Evolutionary conservation across 805 yeast genomes (phyloP).

Genomic region (Millerozyma miso): DNA sequence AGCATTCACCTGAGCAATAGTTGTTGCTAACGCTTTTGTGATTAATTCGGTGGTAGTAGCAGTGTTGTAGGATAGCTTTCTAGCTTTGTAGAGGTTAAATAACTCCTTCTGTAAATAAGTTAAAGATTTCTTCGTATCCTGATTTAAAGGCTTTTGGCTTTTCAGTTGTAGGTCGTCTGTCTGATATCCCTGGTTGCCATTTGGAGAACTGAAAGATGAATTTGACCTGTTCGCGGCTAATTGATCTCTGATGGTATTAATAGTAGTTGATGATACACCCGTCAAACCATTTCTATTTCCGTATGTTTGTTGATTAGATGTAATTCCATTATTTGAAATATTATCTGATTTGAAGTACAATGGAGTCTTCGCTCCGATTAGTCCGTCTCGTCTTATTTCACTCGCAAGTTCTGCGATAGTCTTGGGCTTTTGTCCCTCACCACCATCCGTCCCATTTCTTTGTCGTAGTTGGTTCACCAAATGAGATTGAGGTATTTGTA

Average conservation of each 20-base stretch:
- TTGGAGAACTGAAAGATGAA: constrained; percentile 13
- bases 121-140: constrained; percentile 68
- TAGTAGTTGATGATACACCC: constrained; percentile 4
- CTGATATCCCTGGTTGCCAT: constrained; percentile 13
- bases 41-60: constrained; percentile 79
- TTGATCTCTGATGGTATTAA: constrained; percentile 38
- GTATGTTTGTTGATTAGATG: constrained; percentile 3
- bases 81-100: constrained; percentile 71
- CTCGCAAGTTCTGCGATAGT: constrained; percentile 42
- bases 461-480: constrained; percentile 18
- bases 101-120: constrained; percentile 83
- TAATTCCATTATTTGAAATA: neutral
- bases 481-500: constrained; percentile 19
- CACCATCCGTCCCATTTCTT: constrained; percentile 7
- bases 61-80: constrained; percentile 66
- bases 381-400: constrained; percentile 34
- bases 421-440: constrained; percentile 26
- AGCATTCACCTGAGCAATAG: constrained; percentile 84
- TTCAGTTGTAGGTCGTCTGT: constrained; percentile 4
- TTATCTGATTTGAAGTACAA: constrained; percentile 24
- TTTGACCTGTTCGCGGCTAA: constrained; percentile 43
- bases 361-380: constrained; percentile 25
- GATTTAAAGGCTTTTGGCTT: constrained; percentile 33
- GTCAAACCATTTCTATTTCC: constrained; percentile 8
- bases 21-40: constrained; percentile 89